Evolutionary conservation across 2,329 filamentous ascomycete genomes (phyloP), one percentile per base, ranked within the genome.

Genomic region (Laburnicola sp.): DNA sequence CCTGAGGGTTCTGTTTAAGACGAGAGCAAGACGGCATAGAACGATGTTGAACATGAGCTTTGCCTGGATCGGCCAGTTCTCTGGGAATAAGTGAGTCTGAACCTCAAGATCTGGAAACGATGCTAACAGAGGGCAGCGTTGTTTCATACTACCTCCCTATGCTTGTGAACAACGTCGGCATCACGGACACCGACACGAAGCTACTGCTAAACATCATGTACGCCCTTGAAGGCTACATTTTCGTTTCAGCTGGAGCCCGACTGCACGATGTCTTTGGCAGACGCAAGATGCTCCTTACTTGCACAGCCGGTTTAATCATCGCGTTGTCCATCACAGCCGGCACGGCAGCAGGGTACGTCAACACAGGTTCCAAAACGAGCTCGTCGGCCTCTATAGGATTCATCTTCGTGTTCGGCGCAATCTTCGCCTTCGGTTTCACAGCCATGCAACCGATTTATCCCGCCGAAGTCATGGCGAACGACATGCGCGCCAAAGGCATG

Each of bases 171-270:
- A 64, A 67, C 9, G 71, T 69, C 11, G 71, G 71, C 21, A 72
- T 74, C 51, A 65, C 51, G 4, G 48, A 57, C 45, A 59, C 64
- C 2, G 58, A 62, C 43, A 71, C 63, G 1, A 69, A 73, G 45
- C 60, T 73, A 22, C 55, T 74, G 8, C 62, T 74, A 48, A 74
- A 73, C 53, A 69, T 68, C 34, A 69, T 72, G 51, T 69, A 71
- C 48, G 64, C 68, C 1, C 61, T 70, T 26, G 63, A 66, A 37
- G 60, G 64, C 21, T 65, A 64, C 56, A 58, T 72, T 8, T 68
- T 66, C 25, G 61, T 65, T 1, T 59, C 70, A 2, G 65, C 65
- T 35, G 69, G 70, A 7, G 67, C 69, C 1, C 66, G 65, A 6
- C 48, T 65, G 37, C 62, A 66, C 28, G 64, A 68, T 38, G 56